Evolutionary conservation across 495 filamentous ascomycete species (phyloP).

Genomic region (Terfezia boudieri): DNA sequence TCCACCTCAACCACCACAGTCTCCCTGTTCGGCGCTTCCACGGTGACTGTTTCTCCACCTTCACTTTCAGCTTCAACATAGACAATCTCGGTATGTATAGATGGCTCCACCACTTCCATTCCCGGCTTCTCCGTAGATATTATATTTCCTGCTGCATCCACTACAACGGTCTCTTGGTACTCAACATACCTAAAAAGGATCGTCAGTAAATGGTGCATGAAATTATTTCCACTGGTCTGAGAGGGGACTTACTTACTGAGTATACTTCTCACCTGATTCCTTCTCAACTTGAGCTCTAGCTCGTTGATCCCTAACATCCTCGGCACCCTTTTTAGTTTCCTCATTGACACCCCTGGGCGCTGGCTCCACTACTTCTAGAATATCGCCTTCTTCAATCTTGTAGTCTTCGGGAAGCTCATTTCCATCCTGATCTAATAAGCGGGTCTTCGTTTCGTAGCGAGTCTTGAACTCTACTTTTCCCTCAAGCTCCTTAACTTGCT

Average conservation of each 20-base stretch:
- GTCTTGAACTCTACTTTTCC: conserved; percentile 92
- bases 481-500: conserved; percentile 59
- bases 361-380: conserved; percentile 4
- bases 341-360: background rate
- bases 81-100: too few species aligned
- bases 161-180: conserved; percentile 36
- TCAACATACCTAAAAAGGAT: conserved; percentile 72
- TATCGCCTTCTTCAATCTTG: conserved; percentile 13
- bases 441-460: conserved; percentile 73
- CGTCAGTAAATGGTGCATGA: conserved; percentile 23
- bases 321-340: background rate
- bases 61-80: conserved; percentile 6
- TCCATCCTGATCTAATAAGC: conserved; percentile 53
- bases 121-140: conserved; percentile 17
- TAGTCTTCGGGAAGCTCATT: conserved; percentile 38
- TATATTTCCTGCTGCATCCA: conserved; percentile 17
- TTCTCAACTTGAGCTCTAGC: too few species aligned
- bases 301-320: too few species aligned
- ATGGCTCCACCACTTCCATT: too few species aligned
- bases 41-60: background rate
- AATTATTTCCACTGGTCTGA: background rate
- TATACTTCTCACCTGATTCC: too few species aligned
- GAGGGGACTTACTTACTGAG: too few species aligned
- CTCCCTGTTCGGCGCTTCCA: background rate
- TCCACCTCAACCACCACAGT: background rate